Evolutionary conservation across 352 stramenopile species (phyloP).

Genomic region (Detonula confervacea): DNA sequence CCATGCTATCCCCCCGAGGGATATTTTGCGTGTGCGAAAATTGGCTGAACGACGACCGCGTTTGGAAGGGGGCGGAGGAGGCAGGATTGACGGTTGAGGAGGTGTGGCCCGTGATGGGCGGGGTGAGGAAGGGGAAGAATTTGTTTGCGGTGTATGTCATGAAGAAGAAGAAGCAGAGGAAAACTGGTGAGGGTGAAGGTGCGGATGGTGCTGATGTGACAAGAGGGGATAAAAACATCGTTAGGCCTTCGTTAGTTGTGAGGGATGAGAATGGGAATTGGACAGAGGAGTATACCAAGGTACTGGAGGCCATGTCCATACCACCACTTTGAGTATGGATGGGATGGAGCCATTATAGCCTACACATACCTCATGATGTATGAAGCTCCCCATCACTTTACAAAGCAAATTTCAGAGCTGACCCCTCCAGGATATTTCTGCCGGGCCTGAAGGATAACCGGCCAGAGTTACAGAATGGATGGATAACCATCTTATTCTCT

Average conservation of each 20-base stretch:
- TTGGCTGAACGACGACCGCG: conserved; percentile 67
- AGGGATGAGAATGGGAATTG: conserved; percentile 51
- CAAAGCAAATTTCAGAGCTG: too few relatives aligned
- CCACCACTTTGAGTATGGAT: conserved; percentile 30
- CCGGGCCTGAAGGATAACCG: too few relatives aligned
- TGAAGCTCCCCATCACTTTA: too few relatives aligned
- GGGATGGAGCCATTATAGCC: too few relatives aligned
- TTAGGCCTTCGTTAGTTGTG: conserved; percentile 41
- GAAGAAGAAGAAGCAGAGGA: conserved; percentile 27
- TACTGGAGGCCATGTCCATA: conserved; percentile 64
- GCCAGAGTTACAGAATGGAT: too few relatives aligned
- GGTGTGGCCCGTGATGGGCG: conserved; percentile 47
- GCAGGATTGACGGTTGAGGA: conserved; percentile 42
- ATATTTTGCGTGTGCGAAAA: conserved; percentile 72
- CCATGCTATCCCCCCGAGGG: conserved; percentile 36
- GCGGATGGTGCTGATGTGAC: neutral
- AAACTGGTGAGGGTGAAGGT: neutral
- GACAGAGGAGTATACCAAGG: conserved; percentile 50
- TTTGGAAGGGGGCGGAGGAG: conserved; percentile 43
- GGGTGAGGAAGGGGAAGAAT: conserved; percentile 32
- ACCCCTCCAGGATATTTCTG: too few relatives aligned
- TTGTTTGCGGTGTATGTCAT: conserved; percentile 73
- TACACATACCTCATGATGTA: too few relatives aligned
- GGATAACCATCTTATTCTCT: too few relatives aligned
- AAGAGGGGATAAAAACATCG: conserved; percentile 7